These are phyloP conservation scores for Akanthomyces lecanii DNA, from an alignment of 2,329 filamentous ascomycete species.

Conservation along the genomic window DNA sequence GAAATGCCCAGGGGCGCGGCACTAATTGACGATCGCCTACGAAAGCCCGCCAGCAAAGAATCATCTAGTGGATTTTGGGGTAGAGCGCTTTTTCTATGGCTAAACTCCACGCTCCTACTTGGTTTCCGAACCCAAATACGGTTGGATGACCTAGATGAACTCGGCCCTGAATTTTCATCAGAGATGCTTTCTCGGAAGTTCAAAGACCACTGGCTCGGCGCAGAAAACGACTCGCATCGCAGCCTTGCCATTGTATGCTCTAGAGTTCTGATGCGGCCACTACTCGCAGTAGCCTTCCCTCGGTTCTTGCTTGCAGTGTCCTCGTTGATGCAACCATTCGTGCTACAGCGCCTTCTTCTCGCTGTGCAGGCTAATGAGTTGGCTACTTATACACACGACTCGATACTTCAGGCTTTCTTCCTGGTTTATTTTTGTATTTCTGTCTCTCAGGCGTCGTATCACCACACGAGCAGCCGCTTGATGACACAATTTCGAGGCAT, in stretches of 20 bases:
- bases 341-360: not conserved
- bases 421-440: not conserved
- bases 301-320: not conserved
- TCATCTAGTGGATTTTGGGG: not conserved
- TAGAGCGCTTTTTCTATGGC: conserved; percentile 1
- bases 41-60: not conserved
- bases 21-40: not conserved
- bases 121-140: not conserved
- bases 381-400: not conserved
- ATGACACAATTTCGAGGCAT: not conserved
- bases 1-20: not conserved
- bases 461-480: not conserved
- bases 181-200: not conserved
- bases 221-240: not conserved
- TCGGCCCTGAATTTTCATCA: not conserved
- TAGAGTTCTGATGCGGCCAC: not conserved
- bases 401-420: not conserved
- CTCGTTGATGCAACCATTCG: not conserved
- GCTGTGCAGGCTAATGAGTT: not conserved
- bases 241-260: not conserved
- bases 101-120: not conserved
- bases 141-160: not conserved
- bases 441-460: not conserved
- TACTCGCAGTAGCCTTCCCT: not conserved
- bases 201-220: not conserved